These are phyloP conservation scores for Linnemannia elongata DNA, from an alignment of 192 early-diverging fungal species.

Conservation along the genomic window DNA sequence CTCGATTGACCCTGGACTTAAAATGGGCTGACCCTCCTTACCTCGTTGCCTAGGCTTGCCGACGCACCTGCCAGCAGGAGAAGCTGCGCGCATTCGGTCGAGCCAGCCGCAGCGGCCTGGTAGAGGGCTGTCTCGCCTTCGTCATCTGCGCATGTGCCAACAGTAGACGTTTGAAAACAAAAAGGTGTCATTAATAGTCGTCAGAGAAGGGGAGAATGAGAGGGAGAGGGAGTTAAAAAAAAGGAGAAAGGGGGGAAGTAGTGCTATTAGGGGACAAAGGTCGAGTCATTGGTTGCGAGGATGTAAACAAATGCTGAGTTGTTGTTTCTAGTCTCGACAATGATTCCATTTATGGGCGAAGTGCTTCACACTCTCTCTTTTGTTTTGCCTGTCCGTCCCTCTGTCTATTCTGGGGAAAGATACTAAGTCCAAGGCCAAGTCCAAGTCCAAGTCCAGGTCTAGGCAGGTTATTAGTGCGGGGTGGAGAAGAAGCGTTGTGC, in stretches of 20 bases:
- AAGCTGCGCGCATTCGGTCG: slow-evolving; percentile 54
- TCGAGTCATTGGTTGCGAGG: neutral
- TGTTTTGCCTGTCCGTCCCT: too few relatives aligned
- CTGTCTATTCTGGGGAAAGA: neutral
- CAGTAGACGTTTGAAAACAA: slow-evolving; percentile 12
- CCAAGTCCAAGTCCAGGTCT: neutral
- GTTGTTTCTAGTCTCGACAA: neutral
- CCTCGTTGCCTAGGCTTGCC: slow-evolving; percentile 53
- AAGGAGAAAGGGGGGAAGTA: neutral
- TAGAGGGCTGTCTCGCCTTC: slow-evolving; percentile 61
- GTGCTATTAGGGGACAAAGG: neutral
- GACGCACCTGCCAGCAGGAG: slow-evolving; percentile 52
- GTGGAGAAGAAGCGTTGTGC: neutral
- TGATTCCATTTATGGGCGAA: neutral
- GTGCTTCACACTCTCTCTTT: neutral
- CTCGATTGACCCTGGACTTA: neutral
- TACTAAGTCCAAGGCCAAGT: neutral
- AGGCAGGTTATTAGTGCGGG: neutral
- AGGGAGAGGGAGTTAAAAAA: neutral
- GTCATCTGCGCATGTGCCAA: slow-evolving; percentile 39
- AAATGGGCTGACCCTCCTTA: slow-evolving; percentile 8
- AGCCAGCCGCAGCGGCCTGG: slow-evolving; percentile 55
- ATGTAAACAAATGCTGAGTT: slow-evolving; percentile 1
- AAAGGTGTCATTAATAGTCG: neutral
- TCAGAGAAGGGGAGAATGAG: neutral